Evolutionary conservation across 2,329 filamentous ascomycete species (phyloP), one percentile per base, ranked within the genome.

Genomic region (Ophiostoma quercus): DNA sequence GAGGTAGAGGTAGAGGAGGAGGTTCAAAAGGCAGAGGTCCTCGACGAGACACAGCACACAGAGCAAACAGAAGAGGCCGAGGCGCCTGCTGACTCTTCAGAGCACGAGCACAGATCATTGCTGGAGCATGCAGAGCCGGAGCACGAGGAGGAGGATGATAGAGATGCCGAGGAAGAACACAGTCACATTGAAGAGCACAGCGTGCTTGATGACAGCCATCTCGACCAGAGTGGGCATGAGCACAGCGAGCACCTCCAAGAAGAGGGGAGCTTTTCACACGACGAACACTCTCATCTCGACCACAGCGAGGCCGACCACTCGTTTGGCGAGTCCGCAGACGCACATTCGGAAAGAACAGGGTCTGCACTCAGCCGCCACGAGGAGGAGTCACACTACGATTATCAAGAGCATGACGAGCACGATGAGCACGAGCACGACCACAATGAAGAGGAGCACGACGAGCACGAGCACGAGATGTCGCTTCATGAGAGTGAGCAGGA

Each of bases 271-370:
- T 51, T 22, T 51, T 16, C 16, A 14, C 14, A 47, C 14, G 43
- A 47, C 19, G 43, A 47, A n/a, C 37, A 43, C 12, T 54, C 39
- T n/a, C 5, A 65, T 37, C 39, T 39, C 16, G 69, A 57, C 29
- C 60, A 70, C 34, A 43, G 63, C 22, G 67, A 68, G 22, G 60
- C 69, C n/a, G 69, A 70, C 8, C 57, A 41, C n/a, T 66, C 57
- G 1, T n/a, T 68, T 5, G 16, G 9, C n/a, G 51, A 29, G 51
- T 57, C 66, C 19, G 57, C 54, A 11, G 32, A 29, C 37, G n/a
- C 32, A 11, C 22, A 60, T 22, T 19, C 66, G 2, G 62, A 57
- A 57, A 57, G 39, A 25, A n/a, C 25, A 3, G 47, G 51, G 14
- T 65, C 29, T 16, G 62, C 60, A 12, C 25, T 47, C 32, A 34